Base-by-base conservation (phyloP, 1,284 basidiomycete species). In the Austroboletus rostrupii region DNA sequence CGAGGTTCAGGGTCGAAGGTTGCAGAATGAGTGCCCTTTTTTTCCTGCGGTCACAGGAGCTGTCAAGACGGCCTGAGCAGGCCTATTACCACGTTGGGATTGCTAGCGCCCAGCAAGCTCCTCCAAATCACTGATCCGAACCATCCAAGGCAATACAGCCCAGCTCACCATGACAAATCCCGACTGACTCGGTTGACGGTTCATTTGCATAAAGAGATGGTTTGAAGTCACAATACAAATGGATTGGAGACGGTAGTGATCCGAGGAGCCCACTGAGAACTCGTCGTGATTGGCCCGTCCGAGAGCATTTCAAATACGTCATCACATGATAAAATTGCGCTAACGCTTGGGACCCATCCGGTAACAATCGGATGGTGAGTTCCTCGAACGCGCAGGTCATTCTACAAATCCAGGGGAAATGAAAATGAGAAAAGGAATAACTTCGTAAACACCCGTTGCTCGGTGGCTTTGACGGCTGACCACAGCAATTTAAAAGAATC, bases 321-420 rank as follows among this genome's bases (percentile, higher is more conserved):
- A 19, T 17, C 10, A 17, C 37, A 21, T 16, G 19, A 39, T 20
- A 21, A 13, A 20, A 21, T 12, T 21, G 20, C 31, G n/a, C 9
- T 12, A 36, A 43, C 9, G 20, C 10, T 19, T 11, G 13, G 5
- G 10, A 19, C 13, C 13, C 40, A 53, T 41, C 16, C 31, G 9
- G 26, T 29, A 33, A 35, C n/a, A 26, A 47, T 21, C 20, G 17
- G 21, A 32, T 32, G 19, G 35, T 20, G 36, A 49, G 23, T 45
- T 32, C 49, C 40, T 51, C 26, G 12, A 36, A 45, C 35, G 42
- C 50, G 14, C 37, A 12, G 36, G n/a, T 19, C 32, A 31, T 50
- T 44, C 44, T 45, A 65, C 59, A 61, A 57, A 62, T 56, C 56
- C 43, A 48, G 33, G 39, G 39, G 43, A 19, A 38, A 40, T 13